These are phyloP conservation scores for Ceratocystis smalleyi DNA, from an alignment of 2,329 filamentous ascomycete species.

Conservation along the genomic window DNA sequence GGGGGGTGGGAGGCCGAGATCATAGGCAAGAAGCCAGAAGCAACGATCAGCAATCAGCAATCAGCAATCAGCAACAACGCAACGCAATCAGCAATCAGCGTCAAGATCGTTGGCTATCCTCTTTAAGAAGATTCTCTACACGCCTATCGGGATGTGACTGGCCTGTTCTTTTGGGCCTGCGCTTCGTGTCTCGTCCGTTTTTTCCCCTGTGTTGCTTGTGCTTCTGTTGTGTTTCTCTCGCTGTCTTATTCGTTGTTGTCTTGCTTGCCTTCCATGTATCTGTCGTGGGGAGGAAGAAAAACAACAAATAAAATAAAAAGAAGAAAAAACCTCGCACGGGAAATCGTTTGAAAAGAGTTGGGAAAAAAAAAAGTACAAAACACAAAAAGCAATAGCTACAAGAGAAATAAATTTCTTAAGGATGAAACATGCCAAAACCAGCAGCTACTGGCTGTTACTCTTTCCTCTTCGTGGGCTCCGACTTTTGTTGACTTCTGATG, in stretches of 20 bases:
- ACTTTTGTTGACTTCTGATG: neutral
- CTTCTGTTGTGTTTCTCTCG: neutral
- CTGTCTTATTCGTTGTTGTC: neutral
- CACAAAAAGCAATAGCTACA: neutral
- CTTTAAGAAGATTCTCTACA: neutral
- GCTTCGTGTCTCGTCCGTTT: neutral
- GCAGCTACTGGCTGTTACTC: neutral
- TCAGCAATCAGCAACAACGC: neutral
- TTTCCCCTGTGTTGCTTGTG: neutral
- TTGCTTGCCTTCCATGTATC: neutral
- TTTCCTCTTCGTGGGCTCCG: neutral
- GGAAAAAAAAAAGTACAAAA: neutral
- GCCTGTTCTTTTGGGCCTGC: neutral
- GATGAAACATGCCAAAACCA: constrained; percentile 2
- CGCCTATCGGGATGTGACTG: neutral
- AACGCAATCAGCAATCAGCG: neutral
- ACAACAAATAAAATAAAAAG: neutral
- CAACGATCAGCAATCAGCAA: too few species aligned
- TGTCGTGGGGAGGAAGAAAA: neutral
- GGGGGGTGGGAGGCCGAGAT: neutral
- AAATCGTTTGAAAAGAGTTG: neutral
- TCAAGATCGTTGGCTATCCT: neutral
- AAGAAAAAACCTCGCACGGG: neutral
- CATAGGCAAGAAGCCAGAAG: neutral
- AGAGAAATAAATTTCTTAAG: neutral